Evolutionary conservation across 2,329 filamentous ascomycete genomes (phyloP), one percentile per base, ranked within the genome.

Genomic region (Calonectria crousiana): DNA sequence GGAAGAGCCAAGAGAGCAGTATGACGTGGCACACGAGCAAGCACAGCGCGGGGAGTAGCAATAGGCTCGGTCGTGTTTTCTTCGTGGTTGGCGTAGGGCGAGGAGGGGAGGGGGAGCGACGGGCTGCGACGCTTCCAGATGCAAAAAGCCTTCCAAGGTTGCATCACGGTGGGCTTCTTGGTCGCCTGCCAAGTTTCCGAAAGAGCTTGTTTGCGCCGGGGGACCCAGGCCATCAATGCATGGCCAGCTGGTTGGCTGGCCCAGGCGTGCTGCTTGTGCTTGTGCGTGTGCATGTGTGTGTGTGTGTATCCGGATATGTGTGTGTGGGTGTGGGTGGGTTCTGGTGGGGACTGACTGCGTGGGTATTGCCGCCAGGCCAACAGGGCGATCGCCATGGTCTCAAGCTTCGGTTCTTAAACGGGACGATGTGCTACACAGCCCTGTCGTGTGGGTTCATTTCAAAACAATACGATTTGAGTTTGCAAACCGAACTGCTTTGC

Each of bases 201-300:
- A 38, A 62, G 56, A 62, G 56, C 56, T 62, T 62, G 56, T 62
- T 62, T 62, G 23, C 9, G 30, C 53, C 56, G 32, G 41, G 41
- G 41, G 41, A 47, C 41, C 56, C n/a, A 60, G 34, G 32, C 36
- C 56, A 32, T n/a, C 32, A 58, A 34, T 47, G 11, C 56, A 62
- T 41, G 14, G 30, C 34, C 34, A 28, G 28, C 30, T 56, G 52
- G 52, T n/a, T n/a, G n/a, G n/a, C n/a, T n/a, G n/a, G 30, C 4
- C 10, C 32, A 18, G 9, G n/a, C 26, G 49, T 26, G 13, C 11
- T 32, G 49, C 28, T 30, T n/a, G 49, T 28, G 23, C 13, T 28
- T 26, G 13, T n/a, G n/a, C n/a, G n/a, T n/a, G n/a, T n/a, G n/a
- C n/a, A n/a, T n/a, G n/a, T n/a, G n/a, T n/a, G n/a, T 32, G 30